Evolutionary conservation across 345 rosid genomes (phyloP), one percentile per base, ranked within the genome.

Genomic region (Eutrema yunnanense): DNA sequence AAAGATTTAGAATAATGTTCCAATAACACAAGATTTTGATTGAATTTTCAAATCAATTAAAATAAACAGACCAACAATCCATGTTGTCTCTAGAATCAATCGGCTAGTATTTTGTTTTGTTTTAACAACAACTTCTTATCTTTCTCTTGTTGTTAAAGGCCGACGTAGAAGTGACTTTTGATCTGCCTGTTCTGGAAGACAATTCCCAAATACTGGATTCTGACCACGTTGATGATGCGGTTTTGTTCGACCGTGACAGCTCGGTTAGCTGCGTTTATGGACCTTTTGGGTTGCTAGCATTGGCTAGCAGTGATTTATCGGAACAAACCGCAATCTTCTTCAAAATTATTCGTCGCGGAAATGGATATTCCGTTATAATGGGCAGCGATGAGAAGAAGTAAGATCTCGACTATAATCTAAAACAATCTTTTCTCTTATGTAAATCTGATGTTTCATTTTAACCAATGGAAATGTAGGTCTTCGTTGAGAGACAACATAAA

Each of bases 261-360:
- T 80, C 82, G 5, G 70, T 58, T 3, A 54, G 65, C 8, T 82
- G 88, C 48, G 76, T 55, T 52, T 69, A 79, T 2, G 90, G 93
- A 37, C 96, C 96, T 19, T 90, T 88, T 62, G 89, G 93, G 30
- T 57, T 90, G 75, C 67, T 86, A 67, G 81, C 78, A 48, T 80
- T 87, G 67, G 96, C 92, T 6, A 64, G 85, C 29, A 65, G 73
- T 66, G 84, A 84, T 62, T 78, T 86, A 64, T 69, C 81, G 6
- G 91, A 90, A 58, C 81, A 80, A 40, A 88, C 96, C 8, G 88
- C 88, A 14, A 73, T 90, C 47, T 88, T 81, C 72, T 90, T 87
- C 30, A 80, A 85, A 36, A 53, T 90, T 40, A 82, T 86, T 56
- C 83, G 72, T 56, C 71, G 77, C 13, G 76, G 71, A 0, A 66